phyloP scores from a whole-genome alignment of 306 rosid genomes.

The Gastrolobium bilobum region DNA sequence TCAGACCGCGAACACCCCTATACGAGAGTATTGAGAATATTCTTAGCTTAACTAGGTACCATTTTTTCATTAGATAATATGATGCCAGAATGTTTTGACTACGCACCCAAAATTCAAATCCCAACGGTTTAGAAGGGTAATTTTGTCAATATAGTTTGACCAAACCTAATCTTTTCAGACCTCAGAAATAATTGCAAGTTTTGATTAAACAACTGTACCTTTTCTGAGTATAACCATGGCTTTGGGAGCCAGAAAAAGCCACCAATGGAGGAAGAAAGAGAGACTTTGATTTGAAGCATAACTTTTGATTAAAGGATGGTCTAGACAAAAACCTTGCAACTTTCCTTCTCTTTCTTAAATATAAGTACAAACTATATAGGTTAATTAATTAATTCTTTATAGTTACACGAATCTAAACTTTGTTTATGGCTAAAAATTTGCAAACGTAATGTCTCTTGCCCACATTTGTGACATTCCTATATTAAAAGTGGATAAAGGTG shows the following conservation, averaged over 20 bases:
- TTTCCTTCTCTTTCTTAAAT: slow-evolving; percentile 3
- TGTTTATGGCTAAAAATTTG: too few relatives aligned
- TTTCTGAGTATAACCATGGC: slow-evolving; percentile 56
- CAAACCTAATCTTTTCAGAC: slow-evolving; percentile 35
- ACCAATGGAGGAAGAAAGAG: slow-evolving; percentile 46
- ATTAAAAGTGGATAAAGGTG: too few relatives aligned
- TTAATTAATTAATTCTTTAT: slow-evolving; percentile 6
- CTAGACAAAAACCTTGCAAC: slow-evolving; percentile 34
- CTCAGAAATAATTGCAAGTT: slow-evolving; percentile 17
- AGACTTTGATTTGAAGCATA: slow-evolving; percentile 74
- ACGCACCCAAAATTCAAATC: background rate
- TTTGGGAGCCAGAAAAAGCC: slow-evolving; percentile 50
- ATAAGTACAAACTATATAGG: background rate
- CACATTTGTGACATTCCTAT: too few relatives aligned
- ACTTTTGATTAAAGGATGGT: slow-evolving; percentile 54
- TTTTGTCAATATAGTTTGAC: slow-evolving; percentile 44
- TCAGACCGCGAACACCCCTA: too few relatives aligned
- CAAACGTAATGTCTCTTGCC: too few relatives aligned
- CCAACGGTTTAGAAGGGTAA: slow-evolving; percentile 53
- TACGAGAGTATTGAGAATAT: too few relatives aligned
- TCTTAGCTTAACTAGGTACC: too few relatives aligned
- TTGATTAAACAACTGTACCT: slow-evolving; percentile 45
- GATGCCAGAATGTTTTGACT: slow-evolving; percentile 40
- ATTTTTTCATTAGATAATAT: background rate
- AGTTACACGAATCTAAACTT: background rate